Percentiles rank a stretch among this genome's conserved stretches.
Conservation (phyloP, 164 flowering plant genomes). For the Umbilicus rupestris region DNA sequence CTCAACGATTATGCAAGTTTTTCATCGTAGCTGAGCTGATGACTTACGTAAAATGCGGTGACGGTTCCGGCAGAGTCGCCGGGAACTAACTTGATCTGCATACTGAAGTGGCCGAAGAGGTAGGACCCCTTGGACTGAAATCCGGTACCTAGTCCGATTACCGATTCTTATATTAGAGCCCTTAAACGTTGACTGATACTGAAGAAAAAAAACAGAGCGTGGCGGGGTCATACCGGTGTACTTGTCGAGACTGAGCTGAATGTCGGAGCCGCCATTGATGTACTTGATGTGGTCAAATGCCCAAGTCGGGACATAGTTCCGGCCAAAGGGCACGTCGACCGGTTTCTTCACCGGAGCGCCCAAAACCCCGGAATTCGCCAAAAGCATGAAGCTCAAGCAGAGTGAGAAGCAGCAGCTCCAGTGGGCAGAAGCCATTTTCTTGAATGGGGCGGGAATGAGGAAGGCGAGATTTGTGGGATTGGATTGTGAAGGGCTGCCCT, state of each 20-base stretch:
- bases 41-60: slow-evolving; percentile 47
- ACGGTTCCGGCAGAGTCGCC: slow-evolving; percentile 44
- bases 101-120: slow-evolving; percentile 40
- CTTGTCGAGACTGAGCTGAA: slow-evolving; percentile 40
- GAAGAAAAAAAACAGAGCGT: not conserved
- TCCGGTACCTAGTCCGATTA: slow-evolving; percentile 45
- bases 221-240: slow-evolving; percentile 18
- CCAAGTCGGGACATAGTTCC: slow-evolving; percentile 30
- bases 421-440: not conserved
- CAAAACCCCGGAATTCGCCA: not conserved
- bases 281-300: slow-evolving; percentile 25
- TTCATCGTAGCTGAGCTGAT: too few species aligned
- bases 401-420: not conserved
- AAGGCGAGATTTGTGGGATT: not conserved
- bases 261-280: slow-evolving; percentile 20
- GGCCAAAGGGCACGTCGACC: slow-evolving; percentile 18
- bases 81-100: slow-evolving; percentile 40
- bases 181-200: too few species aligned
- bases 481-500: not conserved
- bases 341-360: not conserved
- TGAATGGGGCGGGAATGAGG: not conserved
- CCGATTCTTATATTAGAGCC: too few species aligned
- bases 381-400: not conserved
- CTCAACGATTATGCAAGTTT: too few species aligned
- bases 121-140: slow-evolving; percentile 37